Evolutionary conservation across 2,329 filamentous ascomycete species (phyloP), one percentile per base, ranked within the genome.

Genomic region (Periconia digitata): DNA sequence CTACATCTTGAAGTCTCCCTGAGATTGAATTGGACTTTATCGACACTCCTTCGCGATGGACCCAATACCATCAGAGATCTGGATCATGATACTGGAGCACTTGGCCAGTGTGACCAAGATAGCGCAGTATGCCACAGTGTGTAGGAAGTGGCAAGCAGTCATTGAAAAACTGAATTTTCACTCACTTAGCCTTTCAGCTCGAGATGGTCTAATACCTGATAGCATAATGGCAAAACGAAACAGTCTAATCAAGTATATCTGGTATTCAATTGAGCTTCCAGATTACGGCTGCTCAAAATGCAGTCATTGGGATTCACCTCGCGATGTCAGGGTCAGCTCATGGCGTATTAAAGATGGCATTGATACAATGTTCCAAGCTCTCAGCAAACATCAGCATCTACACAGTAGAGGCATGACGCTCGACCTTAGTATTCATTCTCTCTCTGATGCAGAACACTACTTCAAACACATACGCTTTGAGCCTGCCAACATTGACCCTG

Each of bases 371-470:
- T 45, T 51, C 24, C n/a, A 24, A 21, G 24, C 41, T 45, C 49
- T 51, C 23, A 47, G 44, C 49, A 48, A 41, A 44, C 37, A 36
- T 40, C 15, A 41, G 41, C 37, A 36, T 40, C 15, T 20, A 36
- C 22, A n/a, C 16, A 23, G 37, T 36, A 41, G 45, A 47, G 16
- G 42, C 45, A 23, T 51, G 40, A 45, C 41, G 24, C 45, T 51
- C 34, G 49, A 48, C 44, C 32, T 51, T 36, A 48, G 49, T 29
- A 34, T 47, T 22, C 22, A 48, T 42, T 51, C 44, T 45, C 49
- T 44, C 27, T 41, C 40, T 20, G 45, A 48, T 27, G 41, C 49
- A 37, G 15, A 51, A 39, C 49, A 51, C 34, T 24, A 45, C 38
- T 51, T 48, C 27, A 44, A 45, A 16, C 36, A 51, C 23, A 41